These are phyloP conservation scores for Galeopsis tetrahit DNA, from an alignment of 257 asterid species.

Conservation along the genomic window DNA sequence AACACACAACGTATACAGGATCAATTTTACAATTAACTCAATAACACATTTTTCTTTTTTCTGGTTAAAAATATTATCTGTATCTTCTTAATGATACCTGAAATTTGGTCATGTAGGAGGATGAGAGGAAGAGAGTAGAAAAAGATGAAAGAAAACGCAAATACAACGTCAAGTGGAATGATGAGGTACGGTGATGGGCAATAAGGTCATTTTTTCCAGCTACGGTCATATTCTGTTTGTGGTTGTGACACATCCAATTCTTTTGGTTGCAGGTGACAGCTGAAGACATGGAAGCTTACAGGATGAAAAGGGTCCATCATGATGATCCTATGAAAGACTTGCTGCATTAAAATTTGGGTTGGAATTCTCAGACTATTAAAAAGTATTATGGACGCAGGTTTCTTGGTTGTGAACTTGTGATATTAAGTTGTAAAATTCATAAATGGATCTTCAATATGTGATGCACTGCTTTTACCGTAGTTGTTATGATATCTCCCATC, in stretches of 20 bases:
- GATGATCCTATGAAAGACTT: slow-evolving; percentile 92
- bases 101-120: slow-evolving; percentile 58
- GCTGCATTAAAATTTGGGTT: slow-evolving; percentile 41
- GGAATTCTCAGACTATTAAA: background rate
- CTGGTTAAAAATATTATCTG: slow-evolving; percentile 1
- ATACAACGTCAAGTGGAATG: slow-evolving; percentile 87
- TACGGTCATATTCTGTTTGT: background rate
- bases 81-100: slow-evolving; percentile 17
- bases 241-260: slow-evolving; percentile 17
- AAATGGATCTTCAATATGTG: background rate
- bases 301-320: slow-evolving; percentile 80
- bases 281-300: slow-evolving; percentile 83
- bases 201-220: background rate
- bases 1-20: too few relatives aligned
- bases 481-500: too few relatives aligned
- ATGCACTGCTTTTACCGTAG: background rate
- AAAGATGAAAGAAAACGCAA: slow-evolving; percentile 90
- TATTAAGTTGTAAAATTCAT: slow-evolving; percentile 5
- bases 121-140: slow-evolving; percentile 74
- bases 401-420: slow-evolving; percentile 6
- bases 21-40: too few relatives aligned
- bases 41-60: background rate
- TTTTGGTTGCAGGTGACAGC: slow-evolving; percentile 57
- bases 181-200: slow-evolving; percentile 58
- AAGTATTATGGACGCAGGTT: background rate